Percentiles rank a stretch among this genome's conserved stretches.
phyloP scores from a whole-genome alignment of 2,329 filamentous ascomycete genomes.

The Dactylellina leptospora region DNA sequence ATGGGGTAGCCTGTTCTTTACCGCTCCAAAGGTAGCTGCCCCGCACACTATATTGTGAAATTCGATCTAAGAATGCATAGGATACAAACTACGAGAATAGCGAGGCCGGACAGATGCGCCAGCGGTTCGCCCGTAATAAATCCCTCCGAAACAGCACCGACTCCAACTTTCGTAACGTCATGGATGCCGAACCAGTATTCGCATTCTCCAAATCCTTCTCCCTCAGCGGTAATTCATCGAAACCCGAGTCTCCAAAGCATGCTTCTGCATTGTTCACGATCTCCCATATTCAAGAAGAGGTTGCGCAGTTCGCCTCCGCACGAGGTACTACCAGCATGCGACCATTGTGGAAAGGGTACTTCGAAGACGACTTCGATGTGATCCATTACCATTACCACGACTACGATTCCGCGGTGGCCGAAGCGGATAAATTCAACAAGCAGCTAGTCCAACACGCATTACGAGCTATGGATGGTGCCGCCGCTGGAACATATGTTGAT shows the following conservation, averaged over 20 bases:
- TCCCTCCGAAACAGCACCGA: constrained; percentile 74
- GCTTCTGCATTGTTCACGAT: constrained; percentile 73
- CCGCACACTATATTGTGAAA: not conserved
- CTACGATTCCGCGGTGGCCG: constrained; percentile 73
- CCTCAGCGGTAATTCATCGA: constrained; percentile 61
- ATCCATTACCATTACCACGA: constrained; percentile 80
- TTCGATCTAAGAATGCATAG: constrained; percentile 52
- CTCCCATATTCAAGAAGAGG: constrained; percentile 78
- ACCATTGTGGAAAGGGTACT: constrained; percentile 81
- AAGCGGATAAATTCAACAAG: constrained; percentile 67
- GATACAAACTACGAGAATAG: constrained; percentile 76
- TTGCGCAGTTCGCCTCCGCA: constrained; percentile 79
- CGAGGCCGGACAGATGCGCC: constrained; percentile 71
- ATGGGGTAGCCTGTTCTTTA: constrained; percentile 84
- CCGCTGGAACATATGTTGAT: constrained; percentile 77
- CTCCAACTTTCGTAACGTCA: constrained; percentile 72
- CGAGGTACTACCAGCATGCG: constrained; percentile 80
- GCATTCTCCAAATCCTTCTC: constrained; percentile 76
- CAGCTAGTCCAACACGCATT: constrained; percentile 50
- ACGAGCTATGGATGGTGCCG: constrained; percentile 65
- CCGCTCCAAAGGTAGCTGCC: constrained; percentile 68
- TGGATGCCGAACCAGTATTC: constrained; percentile 82
- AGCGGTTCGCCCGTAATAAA: constrained; percentile 74
- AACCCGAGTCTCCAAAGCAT: constrained; percentile 62
- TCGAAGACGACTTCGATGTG: constrained; percentile 70